phyloP scores from a whole-genome alignment of 257 asterid species.

The Plantago ovata region DNA sequence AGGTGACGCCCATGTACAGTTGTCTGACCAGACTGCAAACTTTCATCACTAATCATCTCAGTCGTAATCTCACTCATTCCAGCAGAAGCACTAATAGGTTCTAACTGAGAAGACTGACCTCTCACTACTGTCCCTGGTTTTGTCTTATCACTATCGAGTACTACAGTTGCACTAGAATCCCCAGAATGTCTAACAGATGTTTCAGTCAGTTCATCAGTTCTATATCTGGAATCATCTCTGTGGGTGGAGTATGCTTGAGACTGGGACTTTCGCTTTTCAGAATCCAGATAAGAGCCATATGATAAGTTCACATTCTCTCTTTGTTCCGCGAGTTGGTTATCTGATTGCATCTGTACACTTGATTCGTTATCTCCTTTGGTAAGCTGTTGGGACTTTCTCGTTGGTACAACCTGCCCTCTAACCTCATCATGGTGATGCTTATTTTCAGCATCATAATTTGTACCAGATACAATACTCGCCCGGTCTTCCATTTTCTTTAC shows the following conservation, averaged over 20 bases:
- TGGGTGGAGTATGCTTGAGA: constrained; percentile 22
- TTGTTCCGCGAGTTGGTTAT: constrained; percentile 27
- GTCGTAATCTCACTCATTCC: constrained; percentile 22
- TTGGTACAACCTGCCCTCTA: constrained; percentile 37
- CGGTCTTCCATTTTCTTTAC: constrained; percentile 33
- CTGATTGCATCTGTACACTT: constrained; percentile 30
- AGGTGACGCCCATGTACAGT: constrained; percentile 15
- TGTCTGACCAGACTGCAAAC: constrained; percentile 22
- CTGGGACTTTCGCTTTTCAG: constrained; percentile 25
- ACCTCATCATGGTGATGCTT: constrained; percentile 36
- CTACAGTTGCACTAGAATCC: constrained; percentile 27
- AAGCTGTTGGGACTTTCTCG: constrained; percentile 37
- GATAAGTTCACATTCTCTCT: constrained; percentile 34
- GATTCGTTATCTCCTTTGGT: constrained; percentile 31
- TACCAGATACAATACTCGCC: constrained; percentile 28
- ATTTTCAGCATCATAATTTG: constrained; percentile 35
- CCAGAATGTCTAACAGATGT: constrained; percentile 22
- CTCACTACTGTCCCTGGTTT: constrained; percentile 24
- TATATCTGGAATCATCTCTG: constrained; percentile 28
- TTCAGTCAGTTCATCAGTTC: constrained; percentile 31
- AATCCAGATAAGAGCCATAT: constrained; percentile 36
- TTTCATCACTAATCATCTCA: constrained; percentile 30
- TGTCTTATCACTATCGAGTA: constrained; percentile 27
- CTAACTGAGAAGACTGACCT: constrained; percentile 31
- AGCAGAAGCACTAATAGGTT: constrained; percentile 25